Evolutionary conservation across 352 stramenopile species (phyloP).

Genomic region (Pythium dissimile): DNA sequence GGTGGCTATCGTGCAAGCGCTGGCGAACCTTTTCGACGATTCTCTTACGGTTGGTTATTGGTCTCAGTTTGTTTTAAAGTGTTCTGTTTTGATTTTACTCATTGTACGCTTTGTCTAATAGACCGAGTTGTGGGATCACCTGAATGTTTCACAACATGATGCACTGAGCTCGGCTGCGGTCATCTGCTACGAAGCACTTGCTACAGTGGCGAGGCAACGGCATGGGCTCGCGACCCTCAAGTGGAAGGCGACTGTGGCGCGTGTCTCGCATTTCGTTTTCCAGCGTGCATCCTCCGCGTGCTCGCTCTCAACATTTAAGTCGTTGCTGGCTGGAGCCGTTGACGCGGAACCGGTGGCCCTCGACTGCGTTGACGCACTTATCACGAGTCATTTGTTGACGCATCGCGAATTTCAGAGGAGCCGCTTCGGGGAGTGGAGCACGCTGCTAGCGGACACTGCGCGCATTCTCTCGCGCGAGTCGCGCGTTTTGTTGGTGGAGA

Average conservation of each 20-base stretch:
- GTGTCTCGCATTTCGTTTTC: neutral
- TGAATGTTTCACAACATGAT: slow-evolving; percentile 38
- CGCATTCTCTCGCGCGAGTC: slow-evolving; percentile 25
- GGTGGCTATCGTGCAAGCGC: slow-evolving; percentile 28
- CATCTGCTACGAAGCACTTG: slow-evolving; percentile 42
- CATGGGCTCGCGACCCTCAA: neutral
- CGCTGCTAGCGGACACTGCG: slow-evolving; percentile 29
- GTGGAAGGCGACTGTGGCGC: slow-evolving; percentile 1
- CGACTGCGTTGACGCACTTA: slow-evolving; percentile 33
- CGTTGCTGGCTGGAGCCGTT: slow-evolving; percentile 16
- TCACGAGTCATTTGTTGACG: slow-evolving; percentile 34
- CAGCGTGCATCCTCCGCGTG: slow-evolving; percentile 30
- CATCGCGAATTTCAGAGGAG: slow-evolving; percentile 52
- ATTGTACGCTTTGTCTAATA: slow-evolving; percentile 7
- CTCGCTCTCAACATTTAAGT: slow-evolving; percentile 35
- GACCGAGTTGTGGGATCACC: slow-evolving; percentile 20
- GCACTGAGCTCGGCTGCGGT: slow-evolving; percentile 31
- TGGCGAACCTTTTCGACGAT: slow-evolving; percentile 38
- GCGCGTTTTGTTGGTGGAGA: neutral
- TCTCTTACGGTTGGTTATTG: slow-evolving; percentile 25
- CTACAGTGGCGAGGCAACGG: slow-evolving; percentile 4
- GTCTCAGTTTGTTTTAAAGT: slow-evolving; percentile 1
- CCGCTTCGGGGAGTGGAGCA: slow-evolving; percentile 47
- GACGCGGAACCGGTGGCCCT: slow-evolving; percentile 13
- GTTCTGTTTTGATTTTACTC: neutral